Evolutionary conservation across 2,329 filamentous ascomycete species (phyloP).

Genomic region (Beauveria pseudobassiana): DNA sequence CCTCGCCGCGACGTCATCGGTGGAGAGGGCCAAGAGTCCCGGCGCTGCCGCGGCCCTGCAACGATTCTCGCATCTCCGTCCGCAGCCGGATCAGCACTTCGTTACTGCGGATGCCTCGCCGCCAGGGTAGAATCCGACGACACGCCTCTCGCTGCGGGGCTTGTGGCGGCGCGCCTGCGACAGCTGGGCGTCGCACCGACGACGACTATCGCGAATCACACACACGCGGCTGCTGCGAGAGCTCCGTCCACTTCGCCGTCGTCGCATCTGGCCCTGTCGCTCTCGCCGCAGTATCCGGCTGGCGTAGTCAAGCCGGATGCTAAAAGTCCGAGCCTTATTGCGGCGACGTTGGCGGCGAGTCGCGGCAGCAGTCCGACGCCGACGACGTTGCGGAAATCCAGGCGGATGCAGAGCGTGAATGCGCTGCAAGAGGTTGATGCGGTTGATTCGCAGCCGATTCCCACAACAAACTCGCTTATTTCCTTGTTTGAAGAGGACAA

Average conservation of each 20-base stretch:
- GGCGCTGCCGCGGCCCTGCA: conserved; percentile 11
- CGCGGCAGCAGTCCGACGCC: conserved; percentile 36
- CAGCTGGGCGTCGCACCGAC: conserved; percentile 17
- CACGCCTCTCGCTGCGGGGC: conserved; percentile 10
- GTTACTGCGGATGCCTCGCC: conserved; percentile 29
- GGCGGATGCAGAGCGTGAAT: conserved; percentile 24
- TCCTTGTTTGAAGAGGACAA: conserved; percentile 53
- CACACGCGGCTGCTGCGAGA: background rate
- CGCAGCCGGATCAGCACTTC: conserved; percentile 24
- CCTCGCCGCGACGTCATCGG: conserved; percentile 35
- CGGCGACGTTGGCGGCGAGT: conserved; percentile 52
- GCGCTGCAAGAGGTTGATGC: conserved; percentile 19
- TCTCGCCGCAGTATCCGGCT: conserved; percentile 3
- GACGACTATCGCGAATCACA: background rate
- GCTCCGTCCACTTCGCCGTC: conserved; percentile 11
- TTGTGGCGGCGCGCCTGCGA: conserved; percentile 19
- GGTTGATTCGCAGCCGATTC: conserved; percentile 48
- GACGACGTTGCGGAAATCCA: conserved; percentile 17
- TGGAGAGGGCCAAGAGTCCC: conserved; percentile 11
- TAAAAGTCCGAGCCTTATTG: conserved; percentile 48
- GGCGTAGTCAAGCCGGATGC: conserved; percentile 23
- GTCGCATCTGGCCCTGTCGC: background rate
- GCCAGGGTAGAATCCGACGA: conserved; percentile 17
- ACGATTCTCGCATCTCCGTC: conserved; percentile 15
- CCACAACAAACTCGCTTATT: conserved; percentile 57